Base-by-base conservation (phyloP, 495 filamentous ascomycete species). In the Hyaloscypha hepaticicola region DNA sequence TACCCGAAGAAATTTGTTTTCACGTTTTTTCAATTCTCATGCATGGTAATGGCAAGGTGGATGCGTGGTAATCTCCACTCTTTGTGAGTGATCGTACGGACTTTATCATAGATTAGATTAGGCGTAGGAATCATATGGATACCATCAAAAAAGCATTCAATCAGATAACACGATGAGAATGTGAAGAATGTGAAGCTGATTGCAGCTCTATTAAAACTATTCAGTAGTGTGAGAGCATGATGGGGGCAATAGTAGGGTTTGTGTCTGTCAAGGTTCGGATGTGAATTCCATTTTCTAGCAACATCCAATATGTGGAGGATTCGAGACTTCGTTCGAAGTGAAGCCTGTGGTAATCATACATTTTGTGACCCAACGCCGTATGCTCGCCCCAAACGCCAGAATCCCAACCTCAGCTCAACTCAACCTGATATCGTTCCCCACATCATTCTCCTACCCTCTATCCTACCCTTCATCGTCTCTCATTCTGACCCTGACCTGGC, bases 1-100 rank as follows among this genome's bases (percentile, higher is more conserved):
- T 66, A 66, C 64, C 64, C 64, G 58, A 58, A 58, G 56, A 58
- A 49, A 55, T 31, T 22, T 52, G 0, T 29, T 34, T 22, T 60
- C 56, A 48, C 41, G 11, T 45, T 60, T 56, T n/a, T 28, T 56
- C 25, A n/a, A 24, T 60, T 38, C 33, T 60, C 12, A 60, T 33
- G 53, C 25, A 33, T 49, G 58, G 24, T 49, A 49, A 49, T 60
- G 38, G 31, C 2, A 60, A 48, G 31, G 38, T 27, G 28, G 58
- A 45, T 60, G 58, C 53, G 26, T 57, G 50, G 50, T 25, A 5
- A 52, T 34, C 48, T 53, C 60, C 56, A 28, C 58, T 60, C 41
- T 60, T 49, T 60, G 53, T 28, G 25, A 11, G 25, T 11, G 26
- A 29, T 57, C 12, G 8, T 57, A 9, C 25, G n/a, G n/a, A 6